Conservation (phyloP, 2,329 filamentous ascomycete genomes). For the Zymoseptoria pseudotritici region DNA sequence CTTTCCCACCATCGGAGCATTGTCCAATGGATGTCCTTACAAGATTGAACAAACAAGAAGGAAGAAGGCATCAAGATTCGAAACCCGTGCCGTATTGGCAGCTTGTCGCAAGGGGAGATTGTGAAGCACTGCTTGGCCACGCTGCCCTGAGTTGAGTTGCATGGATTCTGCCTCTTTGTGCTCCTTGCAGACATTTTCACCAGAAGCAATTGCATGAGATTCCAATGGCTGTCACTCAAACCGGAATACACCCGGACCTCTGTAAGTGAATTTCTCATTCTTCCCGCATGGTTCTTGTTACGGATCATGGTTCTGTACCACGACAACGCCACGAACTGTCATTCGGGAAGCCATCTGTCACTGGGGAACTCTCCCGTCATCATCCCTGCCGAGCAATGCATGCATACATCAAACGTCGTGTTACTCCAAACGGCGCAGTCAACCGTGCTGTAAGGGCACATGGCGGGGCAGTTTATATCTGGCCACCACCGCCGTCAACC, state of each 20-base stretch:
- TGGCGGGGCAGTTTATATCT: background rate
- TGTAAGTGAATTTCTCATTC: background rate
- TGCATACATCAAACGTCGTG: background rate
- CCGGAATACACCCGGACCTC: no score
- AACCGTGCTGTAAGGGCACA: background rate
- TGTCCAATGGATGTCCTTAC: background rate
- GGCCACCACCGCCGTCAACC: background rate
- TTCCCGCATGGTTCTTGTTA: background rate
- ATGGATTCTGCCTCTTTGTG: background rate
- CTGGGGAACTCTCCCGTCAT: background rate
- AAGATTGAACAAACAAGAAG: background rate
- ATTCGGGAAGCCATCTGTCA: background rate
- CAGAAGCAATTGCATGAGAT: no score
- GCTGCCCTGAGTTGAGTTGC: background rate
- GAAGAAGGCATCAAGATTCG: background rate
- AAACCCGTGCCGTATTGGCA: background rate
- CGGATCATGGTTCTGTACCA: background rate
- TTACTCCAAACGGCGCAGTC: background rate
- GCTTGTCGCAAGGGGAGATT: background rate
- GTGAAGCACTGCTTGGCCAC: background rate
- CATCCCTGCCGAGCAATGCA: background rate
- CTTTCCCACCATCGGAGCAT: background rate
- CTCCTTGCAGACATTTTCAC: background rate
- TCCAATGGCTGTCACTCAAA: no score
- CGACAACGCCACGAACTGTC: background rate